phyloP scores from a whole-genome alignment of 2,329 filamentous ascomycete species.

The Alternaria postmessia region DNA sequence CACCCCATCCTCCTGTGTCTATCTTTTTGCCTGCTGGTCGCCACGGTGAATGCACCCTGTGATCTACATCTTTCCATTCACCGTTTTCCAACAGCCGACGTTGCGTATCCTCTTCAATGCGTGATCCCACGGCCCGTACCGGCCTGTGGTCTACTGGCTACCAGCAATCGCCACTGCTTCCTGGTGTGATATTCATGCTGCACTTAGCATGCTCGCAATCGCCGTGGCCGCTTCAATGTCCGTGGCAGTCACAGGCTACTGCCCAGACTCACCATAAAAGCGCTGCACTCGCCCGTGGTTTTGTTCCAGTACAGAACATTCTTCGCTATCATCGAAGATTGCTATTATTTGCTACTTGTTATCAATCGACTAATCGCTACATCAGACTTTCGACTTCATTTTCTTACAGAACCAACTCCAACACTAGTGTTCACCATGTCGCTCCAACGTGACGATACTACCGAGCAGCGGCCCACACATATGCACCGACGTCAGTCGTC shows the following conservation, averaged over 20 bases:
- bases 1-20: constrained; percentile 11
- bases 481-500: constrained; percentile 3
- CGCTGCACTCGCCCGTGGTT: constrained; percentile 1
- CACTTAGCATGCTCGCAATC: constrained; percentile 14
- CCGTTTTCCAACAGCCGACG: constrained; percentile 10
- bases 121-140: neutral
- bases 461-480: constrained; percentile 6
- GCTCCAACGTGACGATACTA: constrained; percentile 4
- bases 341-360: neutral
- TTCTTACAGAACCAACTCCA: neutral
- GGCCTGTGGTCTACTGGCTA: constrained; percentile 1
- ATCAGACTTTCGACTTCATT: neutral
- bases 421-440: constrained; percentile 8
- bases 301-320: neutral
- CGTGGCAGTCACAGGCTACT: constrained; percentile 7
- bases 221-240: constrained; percentile 10
- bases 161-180: constrained; percentile 16
- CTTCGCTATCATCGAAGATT: neutral
- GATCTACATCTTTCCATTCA: constrained; percentile 6
- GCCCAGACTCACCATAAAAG: constrained; percentile 13
- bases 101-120: constrained; percentile 4
- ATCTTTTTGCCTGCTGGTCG: constrained; percentile 5
- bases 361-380: neutral
- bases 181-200: constrained; percentile 14
- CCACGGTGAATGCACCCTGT: constrained; percentile 6